A percentile compares a stretch with the other conserved stretches of the same genome.
Evolutionary conservation across 2,329 filamentous ascomycete genomes (phyloP).

Genomic region (Penicillium sp.): DNA sequence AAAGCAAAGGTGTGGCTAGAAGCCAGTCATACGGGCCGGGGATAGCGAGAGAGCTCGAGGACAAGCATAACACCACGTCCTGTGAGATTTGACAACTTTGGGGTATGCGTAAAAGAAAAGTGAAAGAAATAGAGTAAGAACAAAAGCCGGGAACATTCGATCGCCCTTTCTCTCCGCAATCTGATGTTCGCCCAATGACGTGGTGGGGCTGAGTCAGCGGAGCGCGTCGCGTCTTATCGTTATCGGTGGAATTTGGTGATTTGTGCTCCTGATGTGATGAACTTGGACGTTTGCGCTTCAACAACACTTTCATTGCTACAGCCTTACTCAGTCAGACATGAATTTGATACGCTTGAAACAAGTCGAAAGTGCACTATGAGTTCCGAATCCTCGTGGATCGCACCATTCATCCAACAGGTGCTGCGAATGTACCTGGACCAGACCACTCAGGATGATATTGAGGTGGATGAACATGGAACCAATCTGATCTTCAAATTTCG

Average conservation of each 20-base stretch:
- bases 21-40: conserved; percentile 9
- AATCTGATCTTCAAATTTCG: conserved; percentile 30
- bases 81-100: not conserved
- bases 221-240: conserved; percentile 11
- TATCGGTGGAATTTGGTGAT: conserved; percentile 7
- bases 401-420: conserved; percentile 23
- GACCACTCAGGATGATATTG: conserved; percentile 5
- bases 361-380: not conserved
- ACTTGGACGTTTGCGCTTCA: not conserved
- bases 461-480: conserved; percentile 35
- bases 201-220: conserved; percentile 26
- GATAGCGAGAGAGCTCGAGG: not conserved
- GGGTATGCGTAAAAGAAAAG: not conserved
- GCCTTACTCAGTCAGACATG: not conserved
- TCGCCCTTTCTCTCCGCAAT: conserved; percentile 16
- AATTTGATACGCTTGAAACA: not conserved
- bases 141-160: not conserved
- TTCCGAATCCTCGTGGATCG: conserved; percentile 22
- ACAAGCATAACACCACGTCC: not conserved
- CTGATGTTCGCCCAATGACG: conserved; percentile 29
- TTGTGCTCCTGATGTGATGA: conserved; percentile 1
- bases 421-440: conserved; percentile 21
- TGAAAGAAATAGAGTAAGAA: not conserved
- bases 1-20: not conserved
- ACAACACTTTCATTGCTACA: not conserved